Percentiles rank a stretch among this genome's conserved stretches.
Conservation (phyloP, 148 eudicot species). For the Diospyros kaki region DNA sequence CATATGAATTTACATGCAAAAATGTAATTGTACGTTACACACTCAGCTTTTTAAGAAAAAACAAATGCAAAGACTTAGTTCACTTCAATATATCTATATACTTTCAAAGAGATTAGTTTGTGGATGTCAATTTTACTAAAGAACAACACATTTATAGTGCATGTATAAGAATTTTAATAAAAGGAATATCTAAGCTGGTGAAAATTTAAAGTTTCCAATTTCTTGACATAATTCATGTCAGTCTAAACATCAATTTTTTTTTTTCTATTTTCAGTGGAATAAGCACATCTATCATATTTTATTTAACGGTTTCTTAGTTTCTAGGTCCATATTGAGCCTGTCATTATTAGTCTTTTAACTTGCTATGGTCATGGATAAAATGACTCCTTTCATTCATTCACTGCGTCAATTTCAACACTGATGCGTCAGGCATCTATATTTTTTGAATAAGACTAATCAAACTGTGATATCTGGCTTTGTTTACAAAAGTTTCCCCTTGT, state of each 20-base stretch:
- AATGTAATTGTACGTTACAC: background rate
- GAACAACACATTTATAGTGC: no score
- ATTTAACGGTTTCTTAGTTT: background rate
- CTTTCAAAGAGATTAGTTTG: no score
- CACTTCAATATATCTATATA: background rate
- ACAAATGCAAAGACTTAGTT: background rate
- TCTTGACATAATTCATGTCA: no score
- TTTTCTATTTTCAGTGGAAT: no score
- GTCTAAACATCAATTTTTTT: no score
- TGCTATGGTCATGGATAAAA: background rate
- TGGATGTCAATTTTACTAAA: no score
- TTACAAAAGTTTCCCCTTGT: slow-evolving; percentile 61
- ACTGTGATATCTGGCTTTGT: background rate
- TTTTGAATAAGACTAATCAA: background rate
- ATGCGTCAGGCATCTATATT: background rate
- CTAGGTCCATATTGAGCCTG: background rate
- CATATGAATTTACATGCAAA: background rate
- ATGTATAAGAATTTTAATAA: no score
- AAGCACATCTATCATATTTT: background rate
- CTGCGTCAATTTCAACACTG: background rate
- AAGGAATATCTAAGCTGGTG: no score
- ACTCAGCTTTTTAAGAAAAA: background rate
- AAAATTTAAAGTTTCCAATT: no score
- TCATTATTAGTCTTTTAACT: background rate
- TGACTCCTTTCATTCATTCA: background rate